phyloP scores from a whole-genome alignment of 2,329 filamentous ascomycete genomes.

The Aspergillus sp. region DNA sequence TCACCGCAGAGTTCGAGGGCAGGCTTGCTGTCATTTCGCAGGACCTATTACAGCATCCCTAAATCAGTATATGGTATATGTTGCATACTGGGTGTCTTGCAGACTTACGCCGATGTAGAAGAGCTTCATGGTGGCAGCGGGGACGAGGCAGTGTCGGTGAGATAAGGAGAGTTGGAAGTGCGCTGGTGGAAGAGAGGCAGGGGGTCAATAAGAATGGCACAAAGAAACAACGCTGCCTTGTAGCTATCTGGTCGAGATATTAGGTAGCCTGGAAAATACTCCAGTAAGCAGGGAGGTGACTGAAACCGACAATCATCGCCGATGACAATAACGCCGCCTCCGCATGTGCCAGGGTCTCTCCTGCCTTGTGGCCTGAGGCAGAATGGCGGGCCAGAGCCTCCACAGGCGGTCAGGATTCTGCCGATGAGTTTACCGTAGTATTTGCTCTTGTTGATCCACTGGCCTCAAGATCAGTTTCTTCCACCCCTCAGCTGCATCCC shows the following conservation, averaged over 20 bases:
- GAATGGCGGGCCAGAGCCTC: background rate
- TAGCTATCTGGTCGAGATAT: background rate
- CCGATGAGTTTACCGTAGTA: background rate
- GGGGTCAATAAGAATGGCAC: background rate
- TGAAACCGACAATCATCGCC: background rate
- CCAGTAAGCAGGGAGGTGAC: background rate
- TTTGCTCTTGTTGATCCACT: too few species aligned
- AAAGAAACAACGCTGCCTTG: background rate
- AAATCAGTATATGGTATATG: background rate
- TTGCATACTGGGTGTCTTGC: background rate
- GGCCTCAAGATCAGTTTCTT: too few species aligned
- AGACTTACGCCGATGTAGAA: conserved; percentile 72
- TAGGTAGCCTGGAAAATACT: background rate
- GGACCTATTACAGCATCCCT: conserved; percentile 48
- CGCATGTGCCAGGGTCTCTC: background rate
- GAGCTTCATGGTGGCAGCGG: conserved; percentile 63
- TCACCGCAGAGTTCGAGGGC: conserved; percentile 68
- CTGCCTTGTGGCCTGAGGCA: background rate
- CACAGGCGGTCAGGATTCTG: background rate
- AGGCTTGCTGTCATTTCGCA: conserved; percentile 70
- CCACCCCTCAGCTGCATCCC: too few species aligned
- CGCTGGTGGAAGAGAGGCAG: background rate
- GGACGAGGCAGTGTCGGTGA: background rate
- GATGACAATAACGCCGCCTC: background rate
- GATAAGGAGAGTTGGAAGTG: background rate